Conservation (phyloP, 176 grass and related monocot species). For the Sorghum bicolor region DNA sequence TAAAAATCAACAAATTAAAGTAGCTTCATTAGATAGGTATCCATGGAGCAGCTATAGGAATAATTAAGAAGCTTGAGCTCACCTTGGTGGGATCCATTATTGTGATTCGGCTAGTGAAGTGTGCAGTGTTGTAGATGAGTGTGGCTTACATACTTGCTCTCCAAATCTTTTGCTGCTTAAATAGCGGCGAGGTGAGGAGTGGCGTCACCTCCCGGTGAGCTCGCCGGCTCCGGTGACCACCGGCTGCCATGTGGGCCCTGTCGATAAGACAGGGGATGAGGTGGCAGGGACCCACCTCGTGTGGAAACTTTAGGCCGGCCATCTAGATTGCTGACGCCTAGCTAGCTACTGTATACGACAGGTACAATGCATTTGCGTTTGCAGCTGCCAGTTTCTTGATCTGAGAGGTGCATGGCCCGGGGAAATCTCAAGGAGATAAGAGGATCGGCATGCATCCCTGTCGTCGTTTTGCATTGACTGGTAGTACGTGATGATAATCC, state of each 20-base stretch:
- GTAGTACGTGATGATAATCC: neutral
- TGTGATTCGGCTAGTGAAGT: neutral
- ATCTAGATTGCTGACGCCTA: neutral
- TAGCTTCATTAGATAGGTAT: too few species aligned
- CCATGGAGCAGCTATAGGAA: neutral
- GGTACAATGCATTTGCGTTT: neutral
- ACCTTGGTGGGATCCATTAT: slow-evolving; percentile 47
- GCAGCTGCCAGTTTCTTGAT: too few species aligned
- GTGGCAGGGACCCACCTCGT: neutral
- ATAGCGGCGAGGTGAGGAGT: neutral
- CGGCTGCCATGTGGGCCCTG: neutral
- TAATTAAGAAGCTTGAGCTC: neutral
- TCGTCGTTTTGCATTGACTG: neutral
- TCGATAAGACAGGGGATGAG: neutral
- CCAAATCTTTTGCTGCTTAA: slow-evolving; percentile 5
- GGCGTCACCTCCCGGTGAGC: neutral
- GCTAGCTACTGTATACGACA: neutral
- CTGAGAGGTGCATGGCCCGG: neutral
- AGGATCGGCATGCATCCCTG: neutral
- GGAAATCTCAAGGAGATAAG: neutral
- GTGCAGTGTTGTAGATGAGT: neutral
- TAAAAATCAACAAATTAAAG: too few species aligned
- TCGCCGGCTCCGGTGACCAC: neutral
- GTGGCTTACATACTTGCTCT: neutral
- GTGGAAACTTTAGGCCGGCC: neutral